Percentiles rank a stretch among this genome's conserved stretches.
phyloP scores from a whole-genome alignment of 805 yeast species.

The Helenozyma rhizophorensis region DNA sequence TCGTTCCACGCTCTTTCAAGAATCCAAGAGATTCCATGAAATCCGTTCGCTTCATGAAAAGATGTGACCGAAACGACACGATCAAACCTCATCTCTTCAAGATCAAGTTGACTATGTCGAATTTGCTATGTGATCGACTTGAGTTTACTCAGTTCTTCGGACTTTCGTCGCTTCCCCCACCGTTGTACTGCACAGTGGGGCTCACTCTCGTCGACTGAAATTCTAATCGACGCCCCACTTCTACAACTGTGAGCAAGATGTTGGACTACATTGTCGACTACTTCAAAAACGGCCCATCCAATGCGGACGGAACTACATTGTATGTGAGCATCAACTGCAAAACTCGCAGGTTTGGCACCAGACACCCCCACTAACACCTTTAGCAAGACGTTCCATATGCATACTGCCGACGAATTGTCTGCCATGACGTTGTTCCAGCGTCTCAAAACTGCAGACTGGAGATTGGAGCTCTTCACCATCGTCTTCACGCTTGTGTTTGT shows the following conservation, averaged over 20 bases:
- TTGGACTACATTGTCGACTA: constrained; percentile 10
- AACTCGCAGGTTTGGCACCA: background rate
- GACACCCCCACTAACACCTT: constrained; percentile 4
- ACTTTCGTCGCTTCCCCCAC: too few relatives aligned
- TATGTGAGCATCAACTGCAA: constrained; percentile 7
- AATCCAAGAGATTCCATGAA: too few relatives aligned
- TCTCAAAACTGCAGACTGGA: constrained; percentile 65
- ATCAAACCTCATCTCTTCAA: too few relatives aligned
- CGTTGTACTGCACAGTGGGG: too few relatives aligned
- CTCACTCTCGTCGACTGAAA: too few relatives aligned
- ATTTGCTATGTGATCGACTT: too few relatives aligned
- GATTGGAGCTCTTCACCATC: constrained; percentile 58
- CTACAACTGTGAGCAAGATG: constrained; percentile 9
- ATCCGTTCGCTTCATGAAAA: too few relatives aligned
- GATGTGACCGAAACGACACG: too few relatives aligned
- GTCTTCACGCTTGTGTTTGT: constrained; percentile 48
- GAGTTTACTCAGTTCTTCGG: too few relatives aligned
- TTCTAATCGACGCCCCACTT: too few relatives aligned
- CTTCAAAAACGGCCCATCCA: constrained; percentile 12
- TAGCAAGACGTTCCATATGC: constrained; percentile 18
- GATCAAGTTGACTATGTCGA: too few relatives aligned
- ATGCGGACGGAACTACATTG: constrained; percentile 17
- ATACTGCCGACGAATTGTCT: constrained; percentile 50
- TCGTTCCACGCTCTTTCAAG: too few relatives aligned
- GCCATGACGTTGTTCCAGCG: constrained; percentile 58